Evolutionary conservation across 805 yeast genomes (phyloP).

Genomic region (Maudiozyma saulgeensis): DNA sequence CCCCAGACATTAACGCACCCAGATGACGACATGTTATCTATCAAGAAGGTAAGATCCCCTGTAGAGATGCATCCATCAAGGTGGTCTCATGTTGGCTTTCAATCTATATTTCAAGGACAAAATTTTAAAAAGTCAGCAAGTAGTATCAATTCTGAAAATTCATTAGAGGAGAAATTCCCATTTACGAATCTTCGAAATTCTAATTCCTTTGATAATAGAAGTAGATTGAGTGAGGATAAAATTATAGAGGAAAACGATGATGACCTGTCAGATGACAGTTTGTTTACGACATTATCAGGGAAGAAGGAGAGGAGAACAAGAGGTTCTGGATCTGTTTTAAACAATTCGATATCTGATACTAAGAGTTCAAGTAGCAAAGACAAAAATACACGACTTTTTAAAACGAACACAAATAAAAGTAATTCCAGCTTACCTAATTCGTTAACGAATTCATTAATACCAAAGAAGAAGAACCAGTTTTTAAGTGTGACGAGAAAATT

Average conservation of each 20-base stretch:
- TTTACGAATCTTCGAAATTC: background rate
- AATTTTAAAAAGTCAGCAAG: constrained; percentile 5
- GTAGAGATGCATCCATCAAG: constrained; percentile 3
- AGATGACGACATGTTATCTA: constrained; percentile 10
- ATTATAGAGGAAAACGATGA: constrained; percentile 1
- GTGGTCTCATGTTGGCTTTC: constrained; percentile 15
- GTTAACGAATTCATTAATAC: constrained; percentile 5
- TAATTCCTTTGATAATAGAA: constrained; percentile 3
- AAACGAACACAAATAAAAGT: constrained; percentile 7
- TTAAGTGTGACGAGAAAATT: constrained; percentile 19
- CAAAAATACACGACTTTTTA: constrained; percentile 9
- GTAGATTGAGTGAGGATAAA: background rate
- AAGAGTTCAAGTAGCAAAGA: constrained; percentile 6
- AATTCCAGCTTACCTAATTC: constrained; percentile 10
- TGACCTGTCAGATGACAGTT: constrained; percentile 7
- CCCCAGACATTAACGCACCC: constrained; percentile 22
- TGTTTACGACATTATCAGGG: constrained; percentile 9
- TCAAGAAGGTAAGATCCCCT: constrained; percentile 8
- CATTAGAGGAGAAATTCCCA: constrained; percentile 2
- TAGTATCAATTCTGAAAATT: constrained; percentile 1
- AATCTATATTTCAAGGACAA: constrained; percentile 11
- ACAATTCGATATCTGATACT: constrained; percentile 1
- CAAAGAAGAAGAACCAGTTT: constrained; percentile 12
- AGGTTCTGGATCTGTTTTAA: constrained; percentile 6
- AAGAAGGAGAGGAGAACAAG: constrained; percentile 6